phyloP scores from a whole-genome alignment of 2,329 filamentous ascomycete genomes.

The Chrysoporthe puriensis region DNA sequence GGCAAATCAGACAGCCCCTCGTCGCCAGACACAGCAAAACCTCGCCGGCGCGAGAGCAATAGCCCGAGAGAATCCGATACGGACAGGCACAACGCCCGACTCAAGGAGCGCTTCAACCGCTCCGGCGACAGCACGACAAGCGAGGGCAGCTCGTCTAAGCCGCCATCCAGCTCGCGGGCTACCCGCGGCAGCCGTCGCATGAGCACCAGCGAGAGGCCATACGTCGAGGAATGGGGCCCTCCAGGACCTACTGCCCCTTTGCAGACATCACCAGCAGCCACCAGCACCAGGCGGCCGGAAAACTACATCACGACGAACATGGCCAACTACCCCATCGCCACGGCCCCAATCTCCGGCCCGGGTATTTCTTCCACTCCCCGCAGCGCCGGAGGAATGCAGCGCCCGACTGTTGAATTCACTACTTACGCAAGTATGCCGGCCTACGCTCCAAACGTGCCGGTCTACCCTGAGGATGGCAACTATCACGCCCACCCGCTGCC shows the following conservation, averaged over 20 bases:
- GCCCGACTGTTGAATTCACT: constrained; percentile 21
- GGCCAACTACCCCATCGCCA: constrained; percentile 1
- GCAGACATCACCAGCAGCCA: constrained; percentile 1
- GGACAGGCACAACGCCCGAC: constrained; percentile 34
- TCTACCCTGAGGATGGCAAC: constrained; percentile 21
- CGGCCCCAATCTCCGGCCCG: constrained; percentile 13
- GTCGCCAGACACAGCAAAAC: constrained; percentile 33
- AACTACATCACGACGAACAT: constrained; percentile 14
- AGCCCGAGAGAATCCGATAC: constrained; percentile 32
- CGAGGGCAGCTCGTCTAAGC: constrained; percentile 31
- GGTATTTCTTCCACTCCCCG: constrained; percentile 24
- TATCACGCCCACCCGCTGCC: constrained; percentile 25
- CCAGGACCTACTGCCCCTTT: background rate
- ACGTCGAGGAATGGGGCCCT: constrained; percentile 19
- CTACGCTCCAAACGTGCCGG: background rate
- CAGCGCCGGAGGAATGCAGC: constrained; percentile 22
- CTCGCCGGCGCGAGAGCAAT: constrained; percentile 35
- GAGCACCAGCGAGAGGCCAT: constrained; percentile 13
- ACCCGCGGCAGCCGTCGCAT: constrained; percentile 19
- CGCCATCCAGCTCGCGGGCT: constrained; percentile 19
- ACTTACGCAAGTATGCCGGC: constrained; percentile 4
- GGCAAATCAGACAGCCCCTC: constrained; percentile 29
- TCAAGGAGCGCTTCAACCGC: constrained; percentile 39
- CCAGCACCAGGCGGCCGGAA: constrained; percentile 13
- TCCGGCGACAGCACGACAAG: constrained; percentile 35